Conservation (phyloP, 1,284 basidiomycete species). For the Amylostereum areolatum region DNA sequence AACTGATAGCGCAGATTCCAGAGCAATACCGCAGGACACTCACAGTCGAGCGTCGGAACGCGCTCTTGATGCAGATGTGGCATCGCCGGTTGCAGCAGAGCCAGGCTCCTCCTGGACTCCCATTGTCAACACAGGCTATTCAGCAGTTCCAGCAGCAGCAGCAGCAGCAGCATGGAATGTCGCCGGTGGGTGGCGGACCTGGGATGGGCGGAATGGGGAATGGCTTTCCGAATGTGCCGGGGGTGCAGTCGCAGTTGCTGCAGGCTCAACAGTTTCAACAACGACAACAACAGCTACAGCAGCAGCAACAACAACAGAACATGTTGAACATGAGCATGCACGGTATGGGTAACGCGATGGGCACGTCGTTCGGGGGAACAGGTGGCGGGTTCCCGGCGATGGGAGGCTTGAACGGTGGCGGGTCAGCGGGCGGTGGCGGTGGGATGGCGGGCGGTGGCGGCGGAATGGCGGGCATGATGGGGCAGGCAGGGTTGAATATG, state of each 20-base stretch:
- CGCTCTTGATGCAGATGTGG: background rate
- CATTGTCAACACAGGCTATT: background rate
- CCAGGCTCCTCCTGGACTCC: conserved; percentile 2
- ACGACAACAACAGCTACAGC: conserved; percentile 14
- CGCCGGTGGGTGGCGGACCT: no score
- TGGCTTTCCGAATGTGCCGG: no score
- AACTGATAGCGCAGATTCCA: conserved; percentile 7
- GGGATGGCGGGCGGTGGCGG: conserved; percentile 1
- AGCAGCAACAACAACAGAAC: conserved; percentile 15
- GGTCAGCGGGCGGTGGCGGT: conserved; percentile 5
- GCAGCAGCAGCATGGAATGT: background rate
- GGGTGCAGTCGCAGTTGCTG: no score
- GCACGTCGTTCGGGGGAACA: conserved; percentile 6
- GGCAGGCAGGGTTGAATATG: conserved; percentile 11
- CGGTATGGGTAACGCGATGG: conserved; percentile 12
- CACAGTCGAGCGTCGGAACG: background rate
- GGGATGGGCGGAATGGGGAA: no score
- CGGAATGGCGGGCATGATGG: conserved; percentile 6
- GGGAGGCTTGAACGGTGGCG: background rate
- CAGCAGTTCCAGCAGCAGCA: conserved; percentile 5
- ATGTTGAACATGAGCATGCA: conserved; percentile 8
- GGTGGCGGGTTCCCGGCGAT: conserved; percentile 1
- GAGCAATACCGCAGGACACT: background rate
- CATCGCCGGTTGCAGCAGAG: conserved; percentile 5
- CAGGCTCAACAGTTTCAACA: conserved; percentile 6